Base-by-base conservation (phyloP, 1,139 yeast genomes). In the Tardiomyces digboiensis region DNA sequence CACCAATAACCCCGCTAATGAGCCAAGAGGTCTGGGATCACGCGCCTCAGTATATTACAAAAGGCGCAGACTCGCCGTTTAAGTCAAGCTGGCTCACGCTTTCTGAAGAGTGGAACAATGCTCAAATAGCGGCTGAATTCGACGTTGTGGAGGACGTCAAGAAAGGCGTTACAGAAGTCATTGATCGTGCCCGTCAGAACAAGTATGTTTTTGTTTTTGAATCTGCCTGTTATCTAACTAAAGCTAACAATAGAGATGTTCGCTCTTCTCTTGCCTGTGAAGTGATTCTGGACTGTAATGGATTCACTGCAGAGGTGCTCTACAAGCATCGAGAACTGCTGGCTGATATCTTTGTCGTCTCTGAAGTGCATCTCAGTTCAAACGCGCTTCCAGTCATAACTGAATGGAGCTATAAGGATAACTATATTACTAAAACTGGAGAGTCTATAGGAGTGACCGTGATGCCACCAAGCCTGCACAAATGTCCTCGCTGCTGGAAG, bases 401-500 rank as follows among this genome's bases (percentile, higher is more conserved):
- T 2, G 58, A 51, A 6, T 70, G 70, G 64, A 41, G 45, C 14
- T 67, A 46, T 29, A 26, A 40, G 16, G 40, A 65, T 48, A 47
- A 48, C 19, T 54, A 56, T n/a, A 43, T 52, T 2, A 53, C 48
- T 0, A 48, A 68, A 4, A 66, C 61, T 19, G 70, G 64, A 2
- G 57, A 55, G 2, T 47, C 46, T 1, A 52, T 75, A 2, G 50
- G 52, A 1, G 62, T 76, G 5, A 55, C 66, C 12, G 71, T 78
- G 6, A 60, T 65, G 8, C 71, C 70, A 3, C 74, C 87, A 0
- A 51, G 63, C 0, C 58, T 65, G 4, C 64, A 66, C 43, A 87
- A 87, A 56, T 91, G 98, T 60, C 95, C 95, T 2, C 74, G 98
- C 58, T 91, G 98, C 62, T 91, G 98, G 98, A 86, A 86, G 57